Base-by-base conservation (phyloP, 345 rosid species). In the Erucastrum elatum region DNA sequence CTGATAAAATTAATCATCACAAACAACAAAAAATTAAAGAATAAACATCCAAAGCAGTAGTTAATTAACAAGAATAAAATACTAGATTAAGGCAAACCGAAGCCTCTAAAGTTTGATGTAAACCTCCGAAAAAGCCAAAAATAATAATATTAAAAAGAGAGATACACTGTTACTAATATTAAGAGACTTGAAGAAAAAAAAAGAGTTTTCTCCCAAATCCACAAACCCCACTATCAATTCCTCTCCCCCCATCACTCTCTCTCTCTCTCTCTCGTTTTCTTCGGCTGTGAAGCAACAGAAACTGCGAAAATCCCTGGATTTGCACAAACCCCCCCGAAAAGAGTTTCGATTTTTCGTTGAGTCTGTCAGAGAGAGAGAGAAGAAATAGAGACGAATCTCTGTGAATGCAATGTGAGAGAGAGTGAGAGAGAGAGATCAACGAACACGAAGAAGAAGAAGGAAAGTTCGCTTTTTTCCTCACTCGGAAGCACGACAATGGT, bases 381-480 rank as follows among this genome's bases (percentile, higher is more conserved):
- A 33, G 39, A 72, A 31, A 74, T 58, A 70, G 2, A 33, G 13
- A 31, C n/a, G 34, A 78, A 56, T 33, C 64, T 72, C 61, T 71
- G 30, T 69, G 66, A 79, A 79, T 75, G 85, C 88, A 87, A 90
- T 87, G 91, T 86, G 86, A 84, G 84, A 37, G 37, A 34, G 37
- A 34, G 37, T 2, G 5, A 41, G 51, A 46, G 56, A 44, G 51
- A 44, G 55, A 72, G 80, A 71, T 60, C 81, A 44, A 66, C 55
- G 63, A 77, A 30, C 55, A 66, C 66, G 77, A 34, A 27, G 64
- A 66, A 49, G 77, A 34, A 16, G 60, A 37, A 64, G 27, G 2
- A 35, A 39, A 34, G 74, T 79, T 34, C 60, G 8, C 25, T 70
- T 59, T 66, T 56, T 16, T 31, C 25, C 4, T 39, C 37, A 37